Evolutionary conservation across 768 basidiomycete genomes (phyloP).

Genomic region (Mrakia frigida): DNA sequence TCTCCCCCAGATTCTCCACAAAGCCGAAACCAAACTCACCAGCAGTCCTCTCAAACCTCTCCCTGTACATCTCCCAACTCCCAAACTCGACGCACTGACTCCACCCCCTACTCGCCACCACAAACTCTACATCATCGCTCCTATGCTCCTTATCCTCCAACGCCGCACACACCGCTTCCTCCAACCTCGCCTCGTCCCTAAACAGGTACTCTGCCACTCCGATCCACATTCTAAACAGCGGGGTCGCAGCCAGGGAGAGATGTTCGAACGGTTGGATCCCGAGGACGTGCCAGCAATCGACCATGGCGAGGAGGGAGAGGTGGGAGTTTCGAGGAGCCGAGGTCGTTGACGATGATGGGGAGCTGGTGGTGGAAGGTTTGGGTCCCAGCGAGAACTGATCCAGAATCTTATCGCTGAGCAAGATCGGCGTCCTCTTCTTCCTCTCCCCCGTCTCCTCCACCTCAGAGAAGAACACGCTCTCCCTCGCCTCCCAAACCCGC

Average conservation of each 20-base stretch:
- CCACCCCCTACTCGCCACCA: slow-evolving; percentile 89
- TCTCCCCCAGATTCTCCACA: background rate
- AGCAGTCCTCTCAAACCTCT: slow-evolving; percentile 70
- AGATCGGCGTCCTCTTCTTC: slow-evolving; percentile 54
- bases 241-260: slow-evolving; percentile 87
- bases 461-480: slow-evolving; percentile 59
- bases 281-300: slow-evolving; percentile 91
- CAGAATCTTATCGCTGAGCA: slow-evolving; percentile 75
- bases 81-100: slow-evolving; percentile 91
- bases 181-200: slow-evolving; percentile 58
- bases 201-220: slow-evolving; percentile 96
- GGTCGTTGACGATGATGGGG: no score
- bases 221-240: slow-evolving; percentile 92
- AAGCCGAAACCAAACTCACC: slow-evolving; percentile 36
- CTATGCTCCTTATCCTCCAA: slow-evolving; percentile 72
- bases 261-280: slow-evolving; percentile 83
- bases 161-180: slow-evolving; percentile 67
- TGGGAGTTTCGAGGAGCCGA: slow-evolving; percentile 72
- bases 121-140: slow-evolving; percentile 87
- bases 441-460: background rate
- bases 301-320: slow-evolving; percentile 91
- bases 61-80: slow-evolving; percentile 77
- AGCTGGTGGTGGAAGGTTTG: slow-evolving; percentile 31
- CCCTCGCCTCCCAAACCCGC: slow-evolving; percentile 67
- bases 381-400: slow-evolving; percentile 82